Base-by-base conservation (phyloP, 2,329 filamentous ascomycete genomes). In the Ascocoryne sarcoides region DNA sequence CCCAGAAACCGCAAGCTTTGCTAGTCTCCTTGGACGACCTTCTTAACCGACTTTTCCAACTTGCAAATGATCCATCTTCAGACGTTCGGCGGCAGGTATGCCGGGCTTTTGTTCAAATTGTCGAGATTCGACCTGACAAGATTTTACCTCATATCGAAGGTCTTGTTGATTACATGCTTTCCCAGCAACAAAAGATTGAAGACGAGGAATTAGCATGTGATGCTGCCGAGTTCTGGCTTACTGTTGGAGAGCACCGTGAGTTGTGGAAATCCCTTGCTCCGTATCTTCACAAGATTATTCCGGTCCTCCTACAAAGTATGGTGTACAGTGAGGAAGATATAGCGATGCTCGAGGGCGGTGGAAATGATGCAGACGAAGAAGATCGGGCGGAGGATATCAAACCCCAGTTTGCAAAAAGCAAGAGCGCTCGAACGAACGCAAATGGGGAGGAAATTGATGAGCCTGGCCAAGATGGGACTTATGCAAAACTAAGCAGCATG, bases 221-320 rank as follows among this genome's bases (percentile, higher is more conserved):
- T 60, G 92, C 92, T 7, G 88, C 92, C 4, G 92, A 98, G 62
- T 98, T 98, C 59, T 98, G 93, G 88, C 76, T 98, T 32, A 87
- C 87, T 29, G 81, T 94, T 15, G 89, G 88, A 45, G 92, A 95
- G 60, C 86, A 95, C 58, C 76, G 84, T 31, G 76, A 82, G 44
- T 67, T 96, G 39, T 87, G 86, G 67, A 73, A 79, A 50, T 74
- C 78, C 1, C 69, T 98, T 33, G 79, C 74, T 7, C 88, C 88
- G 0, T 85, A 85, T 58, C 75, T 96, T 41, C 65, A 75, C 50
- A 85, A 84, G 60, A 90, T 96, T 48, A 82, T 98, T 20, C 92
- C 92, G 0, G 84, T 95, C 1, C 68, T 98, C 37, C 73, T 98
- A 5, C 79, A 92, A 50, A 93, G 86, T 59, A 98, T 98, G 90